These are phyloP conservation scores for Elsinoe batatas DNA, from an alignment of 2,329 filamentous ascomycete genomes.

Conservation along the genomic window DNA sequence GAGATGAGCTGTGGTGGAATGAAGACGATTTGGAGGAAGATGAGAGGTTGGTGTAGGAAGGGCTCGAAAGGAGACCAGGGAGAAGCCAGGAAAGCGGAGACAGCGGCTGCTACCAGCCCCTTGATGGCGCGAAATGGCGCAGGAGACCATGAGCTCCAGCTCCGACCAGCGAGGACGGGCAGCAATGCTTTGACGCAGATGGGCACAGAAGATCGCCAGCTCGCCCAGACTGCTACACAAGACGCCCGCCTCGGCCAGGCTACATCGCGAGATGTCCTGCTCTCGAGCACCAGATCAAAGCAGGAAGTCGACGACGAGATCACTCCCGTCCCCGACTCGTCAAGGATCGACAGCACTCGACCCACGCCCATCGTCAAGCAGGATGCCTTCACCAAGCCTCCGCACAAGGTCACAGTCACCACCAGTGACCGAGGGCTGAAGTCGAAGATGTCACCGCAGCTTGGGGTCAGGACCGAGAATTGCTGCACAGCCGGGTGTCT, in stretches of 20 bases:
- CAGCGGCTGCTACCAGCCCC: not conserved
- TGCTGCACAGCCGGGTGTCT: slow-evolving; percentile 3
- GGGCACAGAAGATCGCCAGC: not conserved
- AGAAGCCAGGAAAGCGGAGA: not conserved
- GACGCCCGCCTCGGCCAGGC: not conserved
- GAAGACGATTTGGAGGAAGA: not conserved
- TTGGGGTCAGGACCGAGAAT: not conserved
- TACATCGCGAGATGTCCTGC: not conserved
- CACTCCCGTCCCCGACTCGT: not conserved
- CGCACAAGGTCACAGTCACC: not conserved
- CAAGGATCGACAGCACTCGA: not conserved
- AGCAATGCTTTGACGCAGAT: not conserved
- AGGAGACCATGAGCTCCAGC: not conserved
- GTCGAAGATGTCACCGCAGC: not conserved
- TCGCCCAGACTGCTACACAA: not conserved
- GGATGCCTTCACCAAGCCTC: not conserved
- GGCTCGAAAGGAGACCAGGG: not conserved
- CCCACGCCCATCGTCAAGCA: not conserved
- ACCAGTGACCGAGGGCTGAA: not conserved
- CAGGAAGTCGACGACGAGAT: not conserved
- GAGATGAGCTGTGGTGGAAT: not conserved
- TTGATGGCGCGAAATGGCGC: not conserved
- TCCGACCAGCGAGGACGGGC: not conserved
- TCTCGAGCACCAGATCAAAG: not conserved
- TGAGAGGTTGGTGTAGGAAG: not conserved